These are phyloP conservation scores for Mercurialis annua DNA, from an alignment of 345 rosid genomes.

Conservation along the genomic window DNA sequence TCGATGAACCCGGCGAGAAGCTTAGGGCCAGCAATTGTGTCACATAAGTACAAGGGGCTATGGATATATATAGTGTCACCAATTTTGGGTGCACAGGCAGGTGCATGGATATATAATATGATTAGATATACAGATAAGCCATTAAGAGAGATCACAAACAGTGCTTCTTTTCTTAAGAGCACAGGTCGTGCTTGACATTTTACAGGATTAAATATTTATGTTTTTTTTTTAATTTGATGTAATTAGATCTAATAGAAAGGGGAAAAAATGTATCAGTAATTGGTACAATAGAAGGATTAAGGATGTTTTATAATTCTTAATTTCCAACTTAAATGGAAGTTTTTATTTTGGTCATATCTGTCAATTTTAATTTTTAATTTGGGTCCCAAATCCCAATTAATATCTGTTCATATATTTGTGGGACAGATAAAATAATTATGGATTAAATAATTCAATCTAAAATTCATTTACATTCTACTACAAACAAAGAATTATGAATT, in stretches of 20 bases:
- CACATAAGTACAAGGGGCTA: slow-evolving; percentile 44
- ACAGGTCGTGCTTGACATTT: neutral
- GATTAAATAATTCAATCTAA: too few relatives aligned
- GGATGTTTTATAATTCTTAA: neutral
- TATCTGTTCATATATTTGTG: too few relatives aligned
- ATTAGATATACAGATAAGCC: slow-evolving; percentile 83
- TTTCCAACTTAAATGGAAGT: neutral
- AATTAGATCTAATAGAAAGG: too few relatives aligned
- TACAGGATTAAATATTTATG: neutral
- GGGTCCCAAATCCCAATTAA: too few relatives aligned
- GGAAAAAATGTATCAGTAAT: neutral
- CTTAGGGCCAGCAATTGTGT: slow-evolving; percentile 84
- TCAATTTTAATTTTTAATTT: too few relatives aligned
- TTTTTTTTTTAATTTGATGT: neutral
- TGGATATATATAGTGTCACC: slow-evolving; percentile 73
- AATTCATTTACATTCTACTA: too few relatives aligned
- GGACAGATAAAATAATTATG: too few relatives aligned
- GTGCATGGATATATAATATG: slow-evolving; percentile 72
- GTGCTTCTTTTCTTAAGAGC: slow-evolving; percentile 21
- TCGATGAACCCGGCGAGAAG: slow-evolving; percentile 91
- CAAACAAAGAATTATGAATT: too few relatives aligned
- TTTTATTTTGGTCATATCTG: too few relatives aligned
- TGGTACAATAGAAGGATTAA: neutral
- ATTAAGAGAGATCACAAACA: slow-evolving; percentile 32
- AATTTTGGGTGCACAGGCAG: slow-evolving; percentile 61